A percentile compares a stretch with the other conserved stretches of the same genome.
Conservation (phyloP, 2,329 filamentous ascomycete genomes). For the Daldinia eschscholtzii region DNA sequence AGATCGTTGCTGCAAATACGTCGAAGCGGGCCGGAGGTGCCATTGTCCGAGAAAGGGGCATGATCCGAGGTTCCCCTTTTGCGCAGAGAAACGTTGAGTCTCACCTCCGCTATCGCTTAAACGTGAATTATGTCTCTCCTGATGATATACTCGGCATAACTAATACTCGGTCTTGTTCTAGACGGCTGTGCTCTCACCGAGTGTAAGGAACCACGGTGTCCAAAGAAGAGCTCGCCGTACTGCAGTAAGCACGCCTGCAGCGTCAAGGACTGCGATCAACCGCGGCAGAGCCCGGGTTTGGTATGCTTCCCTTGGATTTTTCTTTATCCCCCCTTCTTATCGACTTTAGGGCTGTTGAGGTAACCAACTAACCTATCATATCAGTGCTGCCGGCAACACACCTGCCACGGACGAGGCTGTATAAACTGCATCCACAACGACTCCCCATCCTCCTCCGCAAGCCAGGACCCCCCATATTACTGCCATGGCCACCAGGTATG, state of each 20-base stretch:
- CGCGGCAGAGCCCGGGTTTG: slow-evolving; percentile 30
- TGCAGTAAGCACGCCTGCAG: slow-evolving; percentile 39
- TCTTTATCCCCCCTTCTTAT: not conserved
- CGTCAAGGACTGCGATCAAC: slow-evolving; percentile 36
- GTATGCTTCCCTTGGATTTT: not conserved
- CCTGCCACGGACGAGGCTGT: slow-evolving; percentile 39
- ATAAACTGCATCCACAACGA: slow-evolving; percentile 27
- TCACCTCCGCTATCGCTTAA: slow-evolving; percentile 4
- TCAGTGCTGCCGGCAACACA: slow-evolving; percentile 40
- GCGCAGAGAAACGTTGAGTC: slow-evolving; percentile 34
- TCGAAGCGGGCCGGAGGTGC: slow-evolving; percentile 19
- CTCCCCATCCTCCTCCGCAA: slow-evolving; percentile 8
- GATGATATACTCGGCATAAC: not conserved
- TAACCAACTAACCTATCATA: not conserved
- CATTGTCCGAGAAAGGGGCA: slow-evolving; percentile 25
- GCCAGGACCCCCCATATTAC: slow-evolving; percentile 17
- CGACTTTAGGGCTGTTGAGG: too few relatives aligned
- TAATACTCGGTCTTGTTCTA: slow-evolving; percentile 4
- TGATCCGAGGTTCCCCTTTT: slow-evolving; percentile 28
- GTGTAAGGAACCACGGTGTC: slow-evolving; percentile 33
- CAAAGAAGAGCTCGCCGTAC: slow-evolving; percentile 23
- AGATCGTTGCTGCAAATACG: slow-evolving; percentile 37
- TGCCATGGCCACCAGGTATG: slow-evolving; percentile 43
- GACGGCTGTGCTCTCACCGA: slow-evolving; percentile 38
- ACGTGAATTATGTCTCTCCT: too few relatives aligned